Percentiles rank a stretch among this genome's conserved stretches.
phyloP scores from a whole-genome alignment of 495 filamentous ascomycete genomes.

The Neurospora sp. region DNA sequence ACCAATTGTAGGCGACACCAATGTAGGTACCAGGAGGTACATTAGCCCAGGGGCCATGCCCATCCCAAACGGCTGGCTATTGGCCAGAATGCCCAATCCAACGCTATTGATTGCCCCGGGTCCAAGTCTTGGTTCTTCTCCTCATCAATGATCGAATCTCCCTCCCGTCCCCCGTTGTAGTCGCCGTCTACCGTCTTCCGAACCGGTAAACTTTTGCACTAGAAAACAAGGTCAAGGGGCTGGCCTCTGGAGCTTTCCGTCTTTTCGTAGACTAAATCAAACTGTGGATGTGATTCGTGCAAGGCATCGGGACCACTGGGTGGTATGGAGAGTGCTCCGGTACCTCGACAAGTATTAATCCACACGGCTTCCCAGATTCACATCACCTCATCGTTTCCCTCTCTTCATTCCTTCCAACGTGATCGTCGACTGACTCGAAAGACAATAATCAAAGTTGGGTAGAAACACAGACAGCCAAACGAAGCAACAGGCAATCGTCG shows the following conservation, averaged over 20 bases:
- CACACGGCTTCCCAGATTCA: neutral
- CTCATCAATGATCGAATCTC: neutral
- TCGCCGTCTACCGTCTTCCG: neutral
- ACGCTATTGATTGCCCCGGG: neutral
- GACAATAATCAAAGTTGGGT: neutral
- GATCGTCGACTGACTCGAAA: neutral
- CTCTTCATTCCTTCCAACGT: neutral
- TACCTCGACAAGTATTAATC: neutral
- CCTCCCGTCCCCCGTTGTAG: too few relatives aligned
- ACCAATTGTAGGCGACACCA: neutral
- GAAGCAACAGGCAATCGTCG: neutral
- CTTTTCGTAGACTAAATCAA: neutral
- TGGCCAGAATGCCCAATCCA: neutral
- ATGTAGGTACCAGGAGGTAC: neutral
- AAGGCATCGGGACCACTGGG: neutral
- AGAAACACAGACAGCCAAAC: neutral
- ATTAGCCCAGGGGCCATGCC: neutral
- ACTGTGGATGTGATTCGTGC: neutral
- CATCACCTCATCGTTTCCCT: neutral
- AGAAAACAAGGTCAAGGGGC: neutral
- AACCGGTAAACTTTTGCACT: neutral
- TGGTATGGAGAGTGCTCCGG: neutral
- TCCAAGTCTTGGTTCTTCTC: neutral
- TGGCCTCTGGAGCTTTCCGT: neutral
- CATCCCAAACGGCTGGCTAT: neutral